Base-by-base conservation (phyloP, 2,329 filamentous ascomycete species). In the Alternaria gansuensis region DNA sequence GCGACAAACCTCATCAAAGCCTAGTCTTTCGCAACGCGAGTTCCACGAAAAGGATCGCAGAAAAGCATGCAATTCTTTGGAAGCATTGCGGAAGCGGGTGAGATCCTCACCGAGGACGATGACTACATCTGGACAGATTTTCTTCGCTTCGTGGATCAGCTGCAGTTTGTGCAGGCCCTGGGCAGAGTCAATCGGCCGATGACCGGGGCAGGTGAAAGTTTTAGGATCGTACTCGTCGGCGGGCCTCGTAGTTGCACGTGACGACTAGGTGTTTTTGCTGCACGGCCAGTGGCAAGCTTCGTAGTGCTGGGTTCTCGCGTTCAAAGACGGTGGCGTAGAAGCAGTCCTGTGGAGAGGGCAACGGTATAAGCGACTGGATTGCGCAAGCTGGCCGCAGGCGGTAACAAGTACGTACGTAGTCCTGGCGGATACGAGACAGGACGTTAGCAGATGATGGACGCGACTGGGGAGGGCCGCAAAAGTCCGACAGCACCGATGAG, bases 291-390 rank as follows among this genome's bases (percentile, higher is more conserved):
- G 93, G 92, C 17, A 90, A 79, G 1, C 84, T 82, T 72, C 87
- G 92, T 57, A 97, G 82, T 2, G 84, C 81, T 0, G 93, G 92
- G 65, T 90, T 88, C 73, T 90, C 89, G 64, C 89, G 89, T 79
- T 97, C 93, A 67, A 95, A 89, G 8, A 95, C 93, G 49, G 92
- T 92, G 23, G 93, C 93, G 77, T 98, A 98, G 82, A 98, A 98
- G 81, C 92, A 96, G 80, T 94, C 91, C 75, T 93, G 17, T 43
- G 63, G 58, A 26, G 49, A 60, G 5, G 34, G 24, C 13, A 31
- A 46, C 17, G 40, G 48, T 21, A 40, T 10, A 46, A 39, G 41
- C 55, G 48, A 59, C 23, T 44, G n/a, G 43, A 55, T 58, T 53
- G 48, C 57, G 55, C 46, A 50, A 52, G 26, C 37, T 57, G 54